Base-by-base conservation (phyloP, 306 rosid species). In the Prunus dulcis region DNA sequence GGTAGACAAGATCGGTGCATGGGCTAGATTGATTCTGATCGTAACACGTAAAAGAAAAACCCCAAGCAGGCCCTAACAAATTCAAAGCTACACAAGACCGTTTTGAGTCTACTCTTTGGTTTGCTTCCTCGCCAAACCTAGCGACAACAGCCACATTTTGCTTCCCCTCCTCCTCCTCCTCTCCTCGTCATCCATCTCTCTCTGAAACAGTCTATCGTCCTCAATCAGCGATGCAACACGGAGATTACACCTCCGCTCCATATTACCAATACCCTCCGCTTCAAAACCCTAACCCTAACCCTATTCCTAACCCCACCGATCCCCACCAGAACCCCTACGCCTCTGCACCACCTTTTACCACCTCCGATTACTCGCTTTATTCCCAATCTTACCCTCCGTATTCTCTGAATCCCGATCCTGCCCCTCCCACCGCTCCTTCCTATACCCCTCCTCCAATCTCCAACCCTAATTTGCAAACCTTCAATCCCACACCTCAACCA, bases 301-400 rank as follows among this genome's bases (percentile, higher is more conserved):
- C 86, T 32, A 79, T 38, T 41, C 83, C 83, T 1, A 65, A 10
- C 25, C 63, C 87, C 60, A 3, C 89, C 73, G 97, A 91, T 85
- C 95, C 72, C 9, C 67, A 69, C 72, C 90, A 87, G 0, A 89
- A 78, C 62, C 80, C 88, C 25, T 87, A 83, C 90, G 98, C 98
- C 50, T 94, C 98, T 0, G 98, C 98, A 1, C 97, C 98, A 17
- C 98, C 97, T 9, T 91, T 88, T 76, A 12, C 88, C 66, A 34
- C 96, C 43, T 78, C 93, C 53, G 98, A 94, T 78, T 82, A 84
- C 84, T 65, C 86, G 1, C 41, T 46, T 12, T 84, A 85, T 73
- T 28, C 87, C 74, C 62, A 84, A 11, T 19, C 77, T 62, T 89
- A 84, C 81, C 80, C 90, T 43, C 71, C 91, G 0, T 91, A 87